Evolutionary conservation across 495 filamentous ascomycete genomes (phyloP).

Genomic region (Hypoxylon fragiforme): DNA sequence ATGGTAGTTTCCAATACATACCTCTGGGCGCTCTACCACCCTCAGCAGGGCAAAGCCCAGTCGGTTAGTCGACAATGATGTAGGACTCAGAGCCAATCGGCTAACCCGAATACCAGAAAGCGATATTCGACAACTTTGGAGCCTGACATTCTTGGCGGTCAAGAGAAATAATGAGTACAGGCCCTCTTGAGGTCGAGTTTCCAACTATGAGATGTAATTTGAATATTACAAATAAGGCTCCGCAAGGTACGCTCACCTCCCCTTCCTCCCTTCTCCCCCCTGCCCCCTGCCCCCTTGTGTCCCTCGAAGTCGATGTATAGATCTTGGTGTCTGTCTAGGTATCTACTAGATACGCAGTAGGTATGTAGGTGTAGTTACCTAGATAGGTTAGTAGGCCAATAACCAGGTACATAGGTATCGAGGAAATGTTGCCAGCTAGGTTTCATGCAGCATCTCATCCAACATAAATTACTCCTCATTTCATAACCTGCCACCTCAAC

Average conservation of each 20-base stretch:
- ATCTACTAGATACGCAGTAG: no score
- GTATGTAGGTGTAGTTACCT: no score
- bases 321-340: no score
- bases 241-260: conserved; percentile 4
- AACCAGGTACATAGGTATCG: no score
- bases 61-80: conserved; percentile 22
- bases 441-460: conserved; percentile 4
- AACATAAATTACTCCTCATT: conserved; percentile 23
- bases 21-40: conserved; percentile 57
- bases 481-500: conserved; percentile 11
- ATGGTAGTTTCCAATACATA: conserved; percentile 52
- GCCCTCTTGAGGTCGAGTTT: not conserved
- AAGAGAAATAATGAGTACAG: conserved; percentile 39
- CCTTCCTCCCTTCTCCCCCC: not conserved
- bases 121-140: conserved; percentile 60
- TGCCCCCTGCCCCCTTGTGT: not conserved
- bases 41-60: conserved; percentile 50
- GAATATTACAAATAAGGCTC: not conserved
- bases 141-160: conserved; percentile 59
- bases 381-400: no score
- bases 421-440: not conserved
- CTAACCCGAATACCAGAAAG: conserved; percentile 42
- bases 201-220: not conserved
- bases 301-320: no score
- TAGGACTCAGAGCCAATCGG: conserved; percentile 1